Percentiles rank a stretch among this genome's conserved stretches.
Evolutionary conservation across 345 rosid species (phyloP).

Genomic region (Eucalyptus brandiana): DNA sequence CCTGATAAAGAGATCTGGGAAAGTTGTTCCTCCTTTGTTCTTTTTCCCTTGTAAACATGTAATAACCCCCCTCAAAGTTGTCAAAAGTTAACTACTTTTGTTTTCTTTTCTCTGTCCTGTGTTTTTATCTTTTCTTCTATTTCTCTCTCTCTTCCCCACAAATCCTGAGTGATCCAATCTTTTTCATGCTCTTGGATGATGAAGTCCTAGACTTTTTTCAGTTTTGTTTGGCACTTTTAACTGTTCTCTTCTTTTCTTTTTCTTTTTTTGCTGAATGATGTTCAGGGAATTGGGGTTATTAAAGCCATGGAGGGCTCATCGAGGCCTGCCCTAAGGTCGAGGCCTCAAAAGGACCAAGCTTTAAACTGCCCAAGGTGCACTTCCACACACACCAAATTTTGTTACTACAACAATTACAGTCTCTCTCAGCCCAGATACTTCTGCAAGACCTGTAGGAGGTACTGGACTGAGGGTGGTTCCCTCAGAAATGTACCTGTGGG

Average conservation of each 20-base stretch:
- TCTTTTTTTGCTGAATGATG: not conserved
- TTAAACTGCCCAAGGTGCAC: constrained; percentile 50
- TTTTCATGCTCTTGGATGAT: not conserved
- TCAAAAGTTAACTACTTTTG: not conserved
- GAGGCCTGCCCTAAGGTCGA: not conserved
- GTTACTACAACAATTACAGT: constrained; percentile 54
- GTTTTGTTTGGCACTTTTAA: not conserved
- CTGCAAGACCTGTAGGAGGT: constrained; percentile 52
- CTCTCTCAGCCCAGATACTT: constrained; percentile 50
- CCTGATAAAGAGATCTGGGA: not conserved
- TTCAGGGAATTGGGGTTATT: constrained; percentile 19
- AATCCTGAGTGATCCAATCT: not conserved
- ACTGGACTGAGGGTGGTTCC: constrained; percentile 57
- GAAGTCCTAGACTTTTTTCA: constrained; percentile 3
- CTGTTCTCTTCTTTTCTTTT: not conserved
- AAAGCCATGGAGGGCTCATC: constrained; percentile 16
- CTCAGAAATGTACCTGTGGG: constrained; percentile 54
- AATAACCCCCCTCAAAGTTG: not conserved
- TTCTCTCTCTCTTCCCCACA: not conserved
- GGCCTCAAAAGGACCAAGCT: constrained; percentile 24
- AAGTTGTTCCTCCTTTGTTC: constrained; percentile 1
- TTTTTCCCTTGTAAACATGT: not conserved
- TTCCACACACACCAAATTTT: constrained; percentile 40
- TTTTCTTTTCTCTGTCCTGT: not conserved
- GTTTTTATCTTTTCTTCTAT: not conserved